Percentiles rank a stretch among this genome's conserved stretches.
Evolutionary conservation across 2,329 filamentous ascomycete genomes (phyloP).

Genomic region (Cladosporium sp.): DNA sequence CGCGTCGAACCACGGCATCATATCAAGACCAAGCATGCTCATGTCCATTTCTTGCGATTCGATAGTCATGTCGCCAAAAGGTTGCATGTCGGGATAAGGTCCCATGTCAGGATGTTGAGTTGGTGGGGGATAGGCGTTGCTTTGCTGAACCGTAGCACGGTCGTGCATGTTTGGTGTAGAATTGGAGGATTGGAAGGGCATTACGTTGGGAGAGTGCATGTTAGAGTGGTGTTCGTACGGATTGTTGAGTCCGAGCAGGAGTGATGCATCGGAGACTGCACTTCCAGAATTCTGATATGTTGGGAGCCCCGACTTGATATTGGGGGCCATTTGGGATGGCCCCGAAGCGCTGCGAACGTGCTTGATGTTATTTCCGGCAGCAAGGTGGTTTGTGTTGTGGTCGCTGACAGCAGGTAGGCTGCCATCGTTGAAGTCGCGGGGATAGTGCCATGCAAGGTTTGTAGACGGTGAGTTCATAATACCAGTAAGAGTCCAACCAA

Average conservation of each 20-base stretch:
- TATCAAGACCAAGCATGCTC: slow-evolving; percentile 61
- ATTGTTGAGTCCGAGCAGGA: slow-evolving; percentile 47
- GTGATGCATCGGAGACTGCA: slow-evolving; percentile 16
- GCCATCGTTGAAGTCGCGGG: slow-evolving; percentile 40
- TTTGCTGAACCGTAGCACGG: neutral
- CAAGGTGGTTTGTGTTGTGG: slow-evolving; percentile 16
- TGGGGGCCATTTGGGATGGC: neutral
- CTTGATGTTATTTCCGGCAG: slow-evolving; percentile 1
- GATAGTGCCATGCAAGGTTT: slow-evolving; percentile 77
- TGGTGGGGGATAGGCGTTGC: neutral
- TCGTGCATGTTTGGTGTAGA: slow-evolving; percentile 10
- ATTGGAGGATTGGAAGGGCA: slow-evolving; percentile 1
- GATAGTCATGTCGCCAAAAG: slow-evolving; percentile 59
- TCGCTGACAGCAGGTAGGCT: neutral
- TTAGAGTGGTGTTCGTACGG: slow-evolving; percentile 34
- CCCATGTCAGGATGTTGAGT: neutral
- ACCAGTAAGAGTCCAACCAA: slow-evolving; percentile 84
- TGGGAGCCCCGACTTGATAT: neutral
- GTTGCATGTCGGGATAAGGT: slow-evolving; percentile 17
- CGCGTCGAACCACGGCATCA: slow-evolving; percentile 68
- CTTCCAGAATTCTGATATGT: slow-evolving; percentile 11
- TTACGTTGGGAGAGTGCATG: slow-evolving; percentile 3
- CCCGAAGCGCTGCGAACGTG: slow-evolving; percentile 5
- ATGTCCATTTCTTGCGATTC: slow-evolving; percentile 76
- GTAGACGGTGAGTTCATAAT: slow-evolving; percentile 82